These are phyloP conservation scores for Ceratocystis colombiana DNA, from an alignment of 2,329 filamentous ascomycete genomes.

Conservation along the genomic window DNA sequence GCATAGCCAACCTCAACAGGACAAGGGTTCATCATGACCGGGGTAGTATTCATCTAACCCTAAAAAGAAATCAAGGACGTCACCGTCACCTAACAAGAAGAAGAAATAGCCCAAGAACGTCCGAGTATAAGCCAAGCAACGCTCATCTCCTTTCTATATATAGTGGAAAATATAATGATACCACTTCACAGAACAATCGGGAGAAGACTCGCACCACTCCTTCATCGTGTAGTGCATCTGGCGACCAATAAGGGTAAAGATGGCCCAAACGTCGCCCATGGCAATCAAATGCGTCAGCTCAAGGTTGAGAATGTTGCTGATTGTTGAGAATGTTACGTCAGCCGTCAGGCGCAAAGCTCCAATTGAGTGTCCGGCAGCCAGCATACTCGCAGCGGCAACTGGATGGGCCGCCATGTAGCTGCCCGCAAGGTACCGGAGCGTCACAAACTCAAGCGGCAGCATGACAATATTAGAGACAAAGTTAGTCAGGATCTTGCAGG, in stretches of 20 bases:
- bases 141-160: not conserved
- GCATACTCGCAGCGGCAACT: slow-evolving; percentile 31
- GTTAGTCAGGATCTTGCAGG: slow-evolving; percentile 40
- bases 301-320: slow-evolving; percentile 34
- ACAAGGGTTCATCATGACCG: too few species aligned
- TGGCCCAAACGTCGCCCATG: slow-evolving; percentile 23
- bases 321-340: slow-evolving; percentile 12
- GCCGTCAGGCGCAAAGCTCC: slow-evolving; percentile 27
- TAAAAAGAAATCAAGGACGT: not conserved
- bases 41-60: not conserved
- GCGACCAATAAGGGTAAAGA: slow-evolving; percentile 19
- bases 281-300: slow-evolving; percentile 28
- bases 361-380: not conserved
- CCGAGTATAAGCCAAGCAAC: not conserved
- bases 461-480: slow-evolving; percentile 37
- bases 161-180: not conserved
- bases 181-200: not conserved
- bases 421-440: slow-evolving; percentile 39
- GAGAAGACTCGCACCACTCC: slow-evolving; percentile 21
- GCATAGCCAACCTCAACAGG: too few species aligned
- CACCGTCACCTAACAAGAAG: not conserved
- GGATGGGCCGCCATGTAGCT: slow-evolving; percentile 32
- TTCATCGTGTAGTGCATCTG: slow-evolving; percentile 21
- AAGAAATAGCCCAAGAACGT: not conserved
- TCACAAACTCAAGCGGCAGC: slow-evolving; percentile 40